A percentile compares a stretch with the other conserved stretches of the same genome.
Evolutionary conservation across 352 stramenopile genomes (phyloP).

Genomic region (Phytophthora constricta): DNA sequence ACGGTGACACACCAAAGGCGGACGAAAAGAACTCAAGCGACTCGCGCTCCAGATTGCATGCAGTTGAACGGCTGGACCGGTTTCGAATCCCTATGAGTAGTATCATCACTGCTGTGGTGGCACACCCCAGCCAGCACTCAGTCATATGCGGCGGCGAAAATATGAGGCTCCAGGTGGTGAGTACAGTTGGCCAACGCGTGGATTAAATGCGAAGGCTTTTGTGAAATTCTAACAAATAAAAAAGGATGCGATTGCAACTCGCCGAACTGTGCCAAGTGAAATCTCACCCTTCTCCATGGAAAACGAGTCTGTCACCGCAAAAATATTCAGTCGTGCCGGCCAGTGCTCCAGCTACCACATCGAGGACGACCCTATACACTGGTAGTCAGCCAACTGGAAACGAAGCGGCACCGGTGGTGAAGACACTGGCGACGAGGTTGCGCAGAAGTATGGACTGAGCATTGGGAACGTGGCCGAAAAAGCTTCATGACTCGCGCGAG

Average conservation of each 20-base stretch:
- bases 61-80: conserved; percentile 47
- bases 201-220: neutral
- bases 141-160: conserved; percentile 56
- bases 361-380: conserved; percentile 73
- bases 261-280: no score
- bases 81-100: conserved; percentile 56
- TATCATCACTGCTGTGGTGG: conserved; percentile 53
- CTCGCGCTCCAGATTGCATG: conserved; percentile 1
- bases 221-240: neutral
- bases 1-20: neutral
- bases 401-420: conserved; percentile 38
- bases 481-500: no score
- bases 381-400: conserved; percentile 63
- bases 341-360: conserved; percentile 43
- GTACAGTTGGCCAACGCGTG: conserved; percentile 12
- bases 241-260: neutral
- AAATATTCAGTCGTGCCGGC: conserved; percentile 1
- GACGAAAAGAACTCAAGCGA: neutral
- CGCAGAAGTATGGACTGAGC: no score
- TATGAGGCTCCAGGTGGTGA: conserved; percentile 48
- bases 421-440: conserved; percentile 18
- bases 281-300: no score
- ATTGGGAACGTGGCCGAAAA: no score
- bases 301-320: no score
- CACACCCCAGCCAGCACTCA: conserved; percentile 50